Base-by-base conservation (phyloP, 129 eudicot genomes). In the Centaurea solstitialis region DNA sequence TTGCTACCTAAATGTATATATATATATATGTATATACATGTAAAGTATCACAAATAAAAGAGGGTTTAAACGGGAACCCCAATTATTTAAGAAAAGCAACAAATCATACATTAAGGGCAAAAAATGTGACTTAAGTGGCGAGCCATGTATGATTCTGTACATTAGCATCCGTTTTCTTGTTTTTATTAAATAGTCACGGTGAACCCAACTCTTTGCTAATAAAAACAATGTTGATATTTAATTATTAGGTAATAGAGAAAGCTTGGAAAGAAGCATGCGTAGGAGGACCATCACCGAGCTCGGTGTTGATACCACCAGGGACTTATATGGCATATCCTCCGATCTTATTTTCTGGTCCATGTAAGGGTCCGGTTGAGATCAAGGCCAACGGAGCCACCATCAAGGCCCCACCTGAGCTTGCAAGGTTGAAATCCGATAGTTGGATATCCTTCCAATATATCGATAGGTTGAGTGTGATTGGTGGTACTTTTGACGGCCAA, bases 401-500 rank as follows among this genome's bases (percentile, higher is more conserved):
- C 41, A 84, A 84, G 72, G 84, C 87, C 9, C 87, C 84, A 18
- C 72, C 82, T 1, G 88, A 88, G 50, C 82, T 81, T 5, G 61
- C 12, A 6, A 75, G 26, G 67, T 81, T 88, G 26, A 66, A 22
- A 33, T 47, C 66, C 23, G 73, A 47, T 6, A 20, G 47, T 35
- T 89, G 92, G 92, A 75, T 91, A 4, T 66, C 45, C 10, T 39
- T 91, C 41, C 76, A 30, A 9, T 20, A 81, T 47, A 22, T 91
- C 12, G 68, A 80, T 24, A 70, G 22, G 4, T 70, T 91, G 40
- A 82, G 35, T 8, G 70, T 91, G 82, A 69, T 59, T 0, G 88
- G 91, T 1, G 96, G 96, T 45, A 82, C 82, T 2, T 82, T 84
- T 2, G 89, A 88, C 11, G 92, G 96, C 9, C 92, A 84, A 73